phyloP scores from a whole-genome alignment of 2,329 filamentous ascomycete species.

The Colletotrichum echinochloae region DNA sequence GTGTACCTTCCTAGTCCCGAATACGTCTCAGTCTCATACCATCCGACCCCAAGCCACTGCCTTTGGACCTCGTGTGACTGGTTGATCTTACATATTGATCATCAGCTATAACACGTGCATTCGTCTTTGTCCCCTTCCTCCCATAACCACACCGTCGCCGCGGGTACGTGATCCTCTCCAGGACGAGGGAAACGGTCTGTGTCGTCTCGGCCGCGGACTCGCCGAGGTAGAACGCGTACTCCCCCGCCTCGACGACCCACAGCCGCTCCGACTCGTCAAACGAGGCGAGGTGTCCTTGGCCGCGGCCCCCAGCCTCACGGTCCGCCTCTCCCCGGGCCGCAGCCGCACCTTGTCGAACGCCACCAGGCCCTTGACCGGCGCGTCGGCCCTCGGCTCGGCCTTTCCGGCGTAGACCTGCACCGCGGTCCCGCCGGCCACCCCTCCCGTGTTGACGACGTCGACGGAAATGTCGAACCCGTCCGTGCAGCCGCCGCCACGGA shows the following conservation, averaged over 20 bases:
- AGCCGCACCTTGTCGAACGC: constrained; percentile 48
- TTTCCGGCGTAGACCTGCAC: constrained; percentile 65
- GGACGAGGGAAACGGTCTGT: constrained; percentile 10
- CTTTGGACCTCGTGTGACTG: not conserved
- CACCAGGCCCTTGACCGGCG: constrained; percentile 47
- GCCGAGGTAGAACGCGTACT: constrained; percentile 46
- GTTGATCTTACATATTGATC: too few species aligned
- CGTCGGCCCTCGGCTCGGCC: not conserved
- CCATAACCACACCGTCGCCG: not conserved
- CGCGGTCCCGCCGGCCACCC: constrained; percentile 61
- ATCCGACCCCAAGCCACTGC: too few species aligned
- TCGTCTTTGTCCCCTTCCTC: too few species aligned
- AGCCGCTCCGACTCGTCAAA: constrained; percentile 44
- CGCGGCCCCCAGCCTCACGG: constrained; percentile 37
- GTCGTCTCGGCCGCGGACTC: constrained; percentile 44
- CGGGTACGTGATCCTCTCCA: constrained; percentile 7
- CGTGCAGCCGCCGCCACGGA: constrained; percentile 50
- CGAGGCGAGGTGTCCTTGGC: constrained; percentile 46
- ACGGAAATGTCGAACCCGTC: constrained; percentile 60
- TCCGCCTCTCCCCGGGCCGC: constrained; percentile 41
- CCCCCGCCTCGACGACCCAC: constrained; percentile 47
- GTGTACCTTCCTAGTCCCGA: too few species aligned
- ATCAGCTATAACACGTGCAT: too few species aligned
- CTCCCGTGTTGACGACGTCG: constrained; percentile 69
- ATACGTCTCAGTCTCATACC: too few species aligned